phyloP scores from a whole-genome alignment of 2,329 filamentous ascomycete species.

The Penicillium sp. region DNA sequence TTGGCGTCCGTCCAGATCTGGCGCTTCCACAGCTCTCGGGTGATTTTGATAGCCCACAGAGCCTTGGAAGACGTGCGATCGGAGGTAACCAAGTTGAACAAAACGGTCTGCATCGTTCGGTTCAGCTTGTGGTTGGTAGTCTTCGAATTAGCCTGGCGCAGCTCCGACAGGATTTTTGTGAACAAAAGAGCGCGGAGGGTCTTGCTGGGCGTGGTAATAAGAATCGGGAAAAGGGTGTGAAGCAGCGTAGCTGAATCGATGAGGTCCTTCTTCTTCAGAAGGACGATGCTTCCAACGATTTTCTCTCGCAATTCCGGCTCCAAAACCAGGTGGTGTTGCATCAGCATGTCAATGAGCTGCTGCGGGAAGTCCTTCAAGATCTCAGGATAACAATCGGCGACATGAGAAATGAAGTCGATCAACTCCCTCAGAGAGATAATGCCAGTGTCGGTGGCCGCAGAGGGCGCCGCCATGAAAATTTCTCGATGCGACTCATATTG shows the following conservation, averaged over 20 bases:
- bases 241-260: conserved; percentile 84
- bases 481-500: conserved; percentile 92
- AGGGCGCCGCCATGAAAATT: conserved; percentile 85
- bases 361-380: conserved; percentile 77
- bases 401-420: conserved; percentile 91
- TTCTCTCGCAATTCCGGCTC: conserved; percentile 90
- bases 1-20: conserved; percentile 96
- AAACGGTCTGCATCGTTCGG: conserved; percentile 86
- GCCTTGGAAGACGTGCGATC: conserved; percentile 85
- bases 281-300: conserved; percentile 85
- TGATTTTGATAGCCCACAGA: conserved; percentile 95
- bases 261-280: conserved; percentile 88
- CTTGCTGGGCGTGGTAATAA: conserved; percentile 92
- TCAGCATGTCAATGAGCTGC: conserved; percentile 80
- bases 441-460: conserved; percentile 76
- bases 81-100: conserved; percentile 88
- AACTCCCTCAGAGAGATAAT: conserved; percentile 86
- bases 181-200: conserved; percentile 82
- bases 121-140: conserved; percentile 91
- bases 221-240: conserved; percentile 91
- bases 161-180: conserved; percentile 88
- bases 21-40: conserved; percentile 92
- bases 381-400: conserved; percentile 89
- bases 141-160: conserved; percentile 86
- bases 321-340: conserved; percentile 79